Evolutionary conservation across 139 green algal species (phyloP).

Genomic region (Chlamydomonas incerta): DNA sequence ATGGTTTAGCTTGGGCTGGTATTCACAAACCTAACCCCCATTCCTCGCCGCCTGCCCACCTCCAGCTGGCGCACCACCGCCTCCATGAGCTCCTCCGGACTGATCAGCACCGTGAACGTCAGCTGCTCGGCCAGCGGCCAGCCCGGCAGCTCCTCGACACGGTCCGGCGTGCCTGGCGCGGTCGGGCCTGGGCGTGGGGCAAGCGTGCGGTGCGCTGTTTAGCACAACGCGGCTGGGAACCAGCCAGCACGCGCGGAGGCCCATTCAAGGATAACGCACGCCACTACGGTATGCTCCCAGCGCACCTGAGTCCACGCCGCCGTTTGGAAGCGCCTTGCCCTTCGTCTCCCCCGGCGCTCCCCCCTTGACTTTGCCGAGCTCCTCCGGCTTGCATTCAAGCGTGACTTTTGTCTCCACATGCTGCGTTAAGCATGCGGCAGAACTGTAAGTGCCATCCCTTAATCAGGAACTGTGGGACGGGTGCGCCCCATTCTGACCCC

Average conservation of each 20-base stretch:
- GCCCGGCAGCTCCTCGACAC: slow-evolving; percentile 2
- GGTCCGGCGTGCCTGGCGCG: slow-evolving; percentile 25
- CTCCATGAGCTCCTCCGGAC: slow-evolving; percentile 43
- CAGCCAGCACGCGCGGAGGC: too few relatives aligned
- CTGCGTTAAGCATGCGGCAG: too few relatives aligned
- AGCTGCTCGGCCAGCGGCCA: slow-evolving; percentile 5
- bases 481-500: too few relatives aligned
- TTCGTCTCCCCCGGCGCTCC: neutral
- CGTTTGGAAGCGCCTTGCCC: neutral
- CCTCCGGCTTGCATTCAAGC: slow-evolving; percentile 3
- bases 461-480: too few relatives aligned
- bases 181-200: neutral
- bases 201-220: too few relatives aligned
- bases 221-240: too few relatives aligned
- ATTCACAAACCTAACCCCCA: too few relatives aligned
- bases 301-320: neutral
- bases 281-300: too few relatives aligned
- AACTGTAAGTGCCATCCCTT: too few relatives aligned
- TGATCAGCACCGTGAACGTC: slow-evolving; percentile 1
- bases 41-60: neutral
- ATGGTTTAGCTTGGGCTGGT: too few relatives aligned
- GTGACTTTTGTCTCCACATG: slow-evolving; percentile 6
- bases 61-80: slow-evolving; percentile 45
- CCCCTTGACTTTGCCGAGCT: slow-evolving; percentile 35
- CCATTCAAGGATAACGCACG: too few relatives aligned